Percentiles rank a stretch among this genome's conserved stretches.
These are phyloP conservation scores for Aspergillus ellipticus DNA, from an alignment of 495 filamentous ascomycete genomes.

Conservation along the genomic window DNA sequence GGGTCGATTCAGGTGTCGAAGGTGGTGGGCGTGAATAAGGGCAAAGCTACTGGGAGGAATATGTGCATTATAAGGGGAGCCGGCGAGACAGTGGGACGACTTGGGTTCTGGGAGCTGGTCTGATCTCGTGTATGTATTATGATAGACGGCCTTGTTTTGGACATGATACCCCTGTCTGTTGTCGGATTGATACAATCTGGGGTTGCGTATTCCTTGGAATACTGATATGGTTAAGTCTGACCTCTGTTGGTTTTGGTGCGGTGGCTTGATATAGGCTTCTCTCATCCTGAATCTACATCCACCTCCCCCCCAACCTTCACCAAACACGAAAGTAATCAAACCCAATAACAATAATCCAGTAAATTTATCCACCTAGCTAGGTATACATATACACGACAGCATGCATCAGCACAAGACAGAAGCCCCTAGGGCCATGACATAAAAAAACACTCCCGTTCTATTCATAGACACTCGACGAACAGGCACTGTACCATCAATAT, in stretches of 20 bases:
- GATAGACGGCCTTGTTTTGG: not conserved
- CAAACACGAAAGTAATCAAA: not conserved
- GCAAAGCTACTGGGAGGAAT: conserved; percentile 33
- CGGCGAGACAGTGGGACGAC: conserved; percentile 69
- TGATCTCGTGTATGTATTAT: conserved; percentile 21
- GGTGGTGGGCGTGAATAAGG: conserved; percentile 34
- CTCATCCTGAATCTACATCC: not conserved
- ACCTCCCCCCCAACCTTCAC: no score
- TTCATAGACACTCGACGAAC: not conserved
- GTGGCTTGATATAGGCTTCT: not conserved
- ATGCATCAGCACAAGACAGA: not conserved
- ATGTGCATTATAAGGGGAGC: conserved; percentile 79
- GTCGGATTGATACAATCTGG: not conserved
- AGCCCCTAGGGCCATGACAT: not conserved
- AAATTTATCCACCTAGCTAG: conserved; percentile 7
- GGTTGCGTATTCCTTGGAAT: not conserved
- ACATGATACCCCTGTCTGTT: conserved; percentile 17
- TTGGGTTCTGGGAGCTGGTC: conserved; percentile 76
- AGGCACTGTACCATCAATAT: no score
- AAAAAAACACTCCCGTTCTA: not conserved
- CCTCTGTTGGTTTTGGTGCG: no score
- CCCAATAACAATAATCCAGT: not conserved
- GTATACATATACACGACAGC: conserved; percentile 17
- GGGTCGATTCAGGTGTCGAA: conserved; percentile 64
- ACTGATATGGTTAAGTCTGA: no score